Evolutionary conservation across 345 rosid genomes (phyloP).

Genomic region (Euphorbia lathyris): DNA sequence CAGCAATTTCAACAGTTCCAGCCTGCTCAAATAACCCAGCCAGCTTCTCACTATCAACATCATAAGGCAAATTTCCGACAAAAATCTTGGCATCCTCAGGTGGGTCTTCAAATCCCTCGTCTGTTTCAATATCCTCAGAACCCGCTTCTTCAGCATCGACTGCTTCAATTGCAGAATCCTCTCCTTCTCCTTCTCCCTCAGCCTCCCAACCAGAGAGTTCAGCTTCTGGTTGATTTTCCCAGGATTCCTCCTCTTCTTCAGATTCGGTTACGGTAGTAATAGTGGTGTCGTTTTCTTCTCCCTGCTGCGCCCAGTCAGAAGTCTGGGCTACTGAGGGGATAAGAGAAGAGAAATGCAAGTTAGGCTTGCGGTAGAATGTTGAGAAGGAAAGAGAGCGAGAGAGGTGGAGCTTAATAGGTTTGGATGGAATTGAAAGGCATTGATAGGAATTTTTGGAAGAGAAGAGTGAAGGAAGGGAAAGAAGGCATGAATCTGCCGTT

Average conservation of each 20-base stretch:
- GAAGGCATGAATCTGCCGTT: slow-evolving; percentile 51
- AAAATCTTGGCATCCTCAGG: slow-evolving; percentile 82
- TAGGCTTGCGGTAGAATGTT: slow-evolving; percentile 35
- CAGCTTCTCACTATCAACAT: slow-evolving; percentile 71
- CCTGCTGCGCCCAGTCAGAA: slow-evolving; percentile 35
- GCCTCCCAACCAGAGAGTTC: slow-evolving; percentile 37
- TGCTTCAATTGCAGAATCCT: slow-evolving; percentile 20
- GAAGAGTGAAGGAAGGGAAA: slow-evolving; percentile 39
- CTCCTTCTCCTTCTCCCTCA: slow-evolving; percentile 27
- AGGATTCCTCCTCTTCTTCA: slow-evolving; percentile 15
- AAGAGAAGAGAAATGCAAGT: slow-evolving; percentile 38
- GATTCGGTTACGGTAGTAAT: slow-evolving; percentile 30
- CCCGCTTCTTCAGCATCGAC: slow-evolving; percentile 8
- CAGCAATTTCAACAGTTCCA: slow-evolving; percentile 91
- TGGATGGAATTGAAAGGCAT: slow-evolving; percentile 31
- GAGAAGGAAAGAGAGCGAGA: slow-evolving; percentile 21
- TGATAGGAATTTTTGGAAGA: slow-evolving; percentile 38
- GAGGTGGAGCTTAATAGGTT: slow-evolving; percentile 22
- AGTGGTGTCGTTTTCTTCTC: slow-evolving; percentile 35
- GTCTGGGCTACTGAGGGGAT: slow-evolving; percentile 54
- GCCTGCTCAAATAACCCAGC: slow-evolving; percentile 85
- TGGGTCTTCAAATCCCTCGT: slow-evolving; percentile 43
- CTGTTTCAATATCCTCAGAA: slow-evolving; percentile 22
- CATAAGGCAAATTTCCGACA: slow-evolving; percentile 81
- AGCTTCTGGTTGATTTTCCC: slow-evolving; percentile 33